Evolutionary conservation across 306 rosid genomes (phyloP), one percentile per base, ranked within the genome.

Genomic region (Psophocarpus tetragonolobus): DNA sequence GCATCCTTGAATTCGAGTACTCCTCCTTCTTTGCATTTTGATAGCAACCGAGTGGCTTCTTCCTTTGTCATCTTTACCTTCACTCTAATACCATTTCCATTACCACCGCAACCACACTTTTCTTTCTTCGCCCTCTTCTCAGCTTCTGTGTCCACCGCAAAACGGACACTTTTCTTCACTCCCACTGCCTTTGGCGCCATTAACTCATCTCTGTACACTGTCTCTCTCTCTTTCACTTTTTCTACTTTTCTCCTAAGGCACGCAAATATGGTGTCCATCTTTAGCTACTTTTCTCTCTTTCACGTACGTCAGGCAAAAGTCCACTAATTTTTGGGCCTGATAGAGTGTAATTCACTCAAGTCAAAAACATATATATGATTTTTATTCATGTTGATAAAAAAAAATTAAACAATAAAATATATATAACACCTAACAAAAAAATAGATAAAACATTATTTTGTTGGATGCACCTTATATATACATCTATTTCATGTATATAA

Each of bases 51-150:
- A n/a, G 82, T 73, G 0, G 94, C 97, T 78, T 91, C 92, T 80
- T 87, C 72, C 81, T 82, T 91, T 51, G 97, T 91, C 94, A 91
- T 89, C 85, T 44, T 86, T 1, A 91, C 85, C 73, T 87, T 91
- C 45, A 91, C 88, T 73, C 92, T 85, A n/a, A 83, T 82, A 29
- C 72, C 72, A n/a, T n/a, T n/a, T 21, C 17, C 78, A 9, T 48
- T 64, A 20, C 73, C 54, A 20, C 5, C 15, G 58, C 11, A 13
- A 41, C 4, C 2, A 39, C 9, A 3, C 1, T 32, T 65, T 14
- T 51, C 57, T 69, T 29, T 50, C 23, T 5, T 41, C 17, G 3
- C n/a, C 9, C 72, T 39, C 54, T 79, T 66, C 74, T 74, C 68
- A 8, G 85, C 32, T 15, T 87, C 81, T 29, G 86, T 70, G 14